These are phyloP conservation scores for Clavispora phyllophila DNA, from an alignment of 805 yeast species.

Conservation along the genomic window DNA sequence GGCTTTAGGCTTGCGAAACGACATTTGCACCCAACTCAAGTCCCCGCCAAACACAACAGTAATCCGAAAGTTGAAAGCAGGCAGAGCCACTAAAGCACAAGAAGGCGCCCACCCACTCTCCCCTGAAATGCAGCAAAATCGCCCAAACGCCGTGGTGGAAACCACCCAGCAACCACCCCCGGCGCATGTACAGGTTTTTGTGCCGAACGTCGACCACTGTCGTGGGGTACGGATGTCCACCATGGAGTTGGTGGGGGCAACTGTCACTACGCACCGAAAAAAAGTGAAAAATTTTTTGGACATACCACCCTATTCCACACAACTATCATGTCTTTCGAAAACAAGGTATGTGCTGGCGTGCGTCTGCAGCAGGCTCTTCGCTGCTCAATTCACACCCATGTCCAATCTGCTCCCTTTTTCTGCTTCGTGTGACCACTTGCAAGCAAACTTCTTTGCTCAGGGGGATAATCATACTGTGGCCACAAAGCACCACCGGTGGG, in stretches of 20 bases:
- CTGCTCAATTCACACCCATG: background rate
- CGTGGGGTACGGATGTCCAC: conserved; percentile 1
- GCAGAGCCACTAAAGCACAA: no score
- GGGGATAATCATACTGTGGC: no score
- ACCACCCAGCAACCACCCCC: no score
- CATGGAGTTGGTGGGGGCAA: conserved; percentile 5
- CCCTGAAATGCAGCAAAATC: no score
- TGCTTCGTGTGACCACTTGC: background rate
- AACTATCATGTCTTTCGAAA: conserved; percentile 39
- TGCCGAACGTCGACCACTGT: background rate
- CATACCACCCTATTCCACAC: conserved; percentile 3
- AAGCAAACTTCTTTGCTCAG: background rate
- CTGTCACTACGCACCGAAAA: conserved; percentile 12
- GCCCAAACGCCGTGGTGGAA: no score
- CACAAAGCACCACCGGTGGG: no score
- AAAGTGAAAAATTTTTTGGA: conserved; percentile 18
- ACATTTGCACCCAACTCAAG: no score
- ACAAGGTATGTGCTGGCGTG: conserved; percentile 37
- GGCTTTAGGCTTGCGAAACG: no score
- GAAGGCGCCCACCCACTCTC: no score
- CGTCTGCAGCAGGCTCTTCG: background rate
- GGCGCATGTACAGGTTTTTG: background rate
- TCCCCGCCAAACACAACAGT: no score
- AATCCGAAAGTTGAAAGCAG: no score
- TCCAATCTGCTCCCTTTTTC: background rate